phyloP scores from a whole-genome alignment of 768 basidiomycete genomes.

The Russula vinacea region DNA sequence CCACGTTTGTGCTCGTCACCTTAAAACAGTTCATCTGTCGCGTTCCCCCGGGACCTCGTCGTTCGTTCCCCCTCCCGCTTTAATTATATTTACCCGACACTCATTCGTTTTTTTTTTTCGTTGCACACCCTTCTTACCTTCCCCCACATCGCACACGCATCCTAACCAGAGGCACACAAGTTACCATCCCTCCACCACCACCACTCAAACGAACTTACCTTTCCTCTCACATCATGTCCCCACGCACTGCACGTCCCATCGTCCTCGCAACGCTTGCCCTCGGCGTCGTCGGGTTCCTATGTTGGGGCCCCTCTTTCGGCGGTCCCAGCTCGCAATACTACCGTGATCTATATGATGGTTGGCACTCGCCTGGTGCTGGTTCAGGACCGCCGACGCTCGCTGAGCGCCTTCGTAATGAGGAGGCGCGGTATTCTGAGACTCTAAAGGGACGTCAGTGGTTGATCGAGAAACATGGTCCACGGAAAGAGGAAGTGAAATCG shows the following conservation, averaged over 20 bases:
- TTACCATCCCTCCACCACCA: not conserved
- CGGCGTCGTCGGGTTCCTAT: not conserved
- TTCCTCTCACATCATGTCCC: slow-evolving; percentile 3
- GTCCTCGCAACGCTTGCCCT: not conserved
- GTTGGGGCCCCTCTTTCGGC: slow-evolving; percentile 4
- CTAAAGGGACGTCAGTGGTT: slow-evolving; percentile 1
- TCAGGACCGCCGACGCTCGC: not conserved
- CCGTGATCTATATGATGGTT: slow-evolving; percentile 1
- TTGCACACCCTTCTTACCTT: not conserved
- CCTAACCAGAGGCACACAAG: not conserved
- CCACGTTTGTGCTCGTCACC: not conserved
- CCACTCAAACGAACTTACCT: not conserved
- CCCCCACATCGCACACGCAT: not conserved
- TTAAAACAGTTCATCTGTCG: not conserved
- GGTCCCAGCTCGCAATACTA: not conserved
- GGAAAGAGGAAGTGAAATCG: slow-evolving; percentile 7
- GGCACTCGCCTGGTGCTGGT: not conserved
- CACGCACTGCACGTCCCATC: slow-evolving; percentile 7
- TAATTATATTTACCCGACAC: not conserved
- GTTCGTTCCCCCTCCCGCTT: not conserved
- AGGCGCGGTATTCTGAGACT: slow-evolving; percentile 1
- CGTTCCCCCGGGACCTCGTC: not conserved
- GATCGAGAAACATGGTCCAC: slow-evolving; percentile 14
- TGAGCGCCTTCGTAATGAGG: slow-evolving; percentile 1
- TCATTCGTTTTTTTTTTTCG: not conserved